A percentile compares a stretch with the other conserved stretches of the same genome.
These are phyloP conservation scores for Eremothecium gossypii DNA, from an alignment of 1,139 yeast genomes.

Conservation along the genomic window DNA sequence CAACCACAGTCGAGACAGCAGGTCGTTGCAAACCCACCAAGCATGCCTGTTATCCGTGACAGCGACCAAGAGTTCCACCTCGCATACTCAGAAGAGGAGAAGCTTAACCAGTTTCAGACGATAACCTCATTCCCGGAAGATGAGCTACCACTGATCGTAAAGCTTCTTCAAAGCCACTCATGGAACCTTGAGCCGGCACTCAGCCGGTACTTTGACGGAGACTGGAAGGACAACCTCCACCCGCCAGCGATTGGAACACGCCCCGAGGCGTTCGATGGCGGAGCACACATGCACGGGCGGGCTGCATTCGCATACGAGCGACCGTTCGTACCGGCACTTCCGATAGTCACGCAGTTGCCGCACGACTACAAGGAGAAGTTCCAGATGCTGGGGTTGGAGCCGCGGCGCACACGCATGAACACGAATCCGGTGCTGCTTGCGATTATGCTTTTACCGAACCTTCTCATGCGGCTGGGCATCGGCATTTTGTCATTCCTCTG, in stretches of 20 bases:
- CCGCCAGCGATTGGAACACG: conserved; percentile 17
- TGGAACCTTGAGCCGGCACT: conserved; percentile 34
- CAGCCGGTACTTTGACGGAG: conserved; percentile 34
- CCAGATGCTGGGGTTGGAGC: conserved; percentile 19
- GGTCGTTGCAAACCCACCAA: background rate
- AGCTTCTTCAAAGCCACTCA: conserved; percentile 29
- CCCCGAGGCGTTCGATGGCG: conserved; percentile 2
- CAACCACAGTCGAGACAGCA: background rate
- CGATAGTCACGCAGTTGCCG: conserved; percentile 29
- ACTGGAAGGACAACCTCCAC: conserved; percentile 24
- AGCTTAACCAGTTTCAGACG: conserved; percentile 32
- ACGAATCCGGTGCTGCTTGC: conserved; percentile 15
- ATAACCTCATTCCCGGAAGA: conserved; percentile 32
- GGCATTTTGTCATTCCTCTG: conserved; percentile 18
- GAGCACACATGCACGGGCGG: conserved; percentile 7
- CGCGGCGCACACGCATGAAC: conserved; percentile 4
- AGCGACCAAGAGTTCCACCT: conserved; percentile 23
- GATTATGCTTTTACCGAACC: conserved; percentile 22
- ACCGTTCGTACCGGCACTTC: conserved; percentile 23
- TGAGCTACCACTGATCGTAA: conserved; percentile 29
- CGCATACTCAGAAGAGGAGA: conserved; percentile 33
- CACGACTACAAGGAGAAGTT: conserved; percentile 20
- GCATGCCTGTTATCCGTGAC: conserved; percentile 24
- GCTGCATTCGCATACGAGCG: conserved; percentile 6
- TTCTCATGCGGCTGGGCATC: conserved; percentile 16